Conservation (phyloP, 495 filamentous ascomycete genomes). For the Lophiostoma macrostomum region DNA sequence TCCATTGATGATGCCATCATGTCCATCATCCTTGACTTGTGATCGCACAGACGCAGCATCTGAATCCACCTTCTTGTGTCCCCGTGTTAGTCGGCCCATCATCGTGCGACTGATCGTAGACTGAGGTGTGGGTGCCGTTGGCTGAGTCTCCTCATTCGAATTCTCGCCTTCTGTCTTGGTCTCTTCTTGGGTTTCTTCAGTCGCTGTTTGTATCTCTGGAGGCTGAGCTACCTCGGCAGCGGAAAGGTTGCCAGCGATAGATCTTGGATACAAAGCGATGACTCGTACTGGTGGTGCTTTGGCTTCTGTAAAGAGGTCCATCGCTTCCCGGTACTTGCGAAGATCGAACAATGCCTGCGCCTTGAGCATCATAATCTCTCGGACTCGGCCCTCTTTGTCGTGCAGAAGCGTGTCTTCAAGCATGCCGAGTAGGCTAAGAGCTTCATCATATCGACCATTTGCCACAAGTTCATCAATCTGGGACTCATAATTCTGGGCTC, state of each 20-base stretch:
- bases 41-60: conserved; percentile 67
- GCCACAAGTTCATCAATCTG: conserved; percentile 84
- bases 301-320: conserved; percentile 88
- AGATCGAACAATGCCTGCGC: conserved; percentile 78
- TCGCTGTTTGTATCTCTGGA: conserved; percentile 43
- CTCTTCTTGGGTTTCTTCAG: conserved; percentile 50
- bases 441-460: conserved; percentile 79
- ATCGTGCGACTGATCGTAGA: conserved; percentile 31
- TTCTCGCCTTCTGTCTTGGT: conserved; percentile 28
- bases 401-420: conserved; percentile 87
- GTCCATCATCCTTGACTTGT: conserved; percentile 45
- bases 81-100: conserved; percentile 52
- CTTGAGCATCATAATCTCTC: conserved; percentile 85
- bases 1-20: conserved; percentile 48
- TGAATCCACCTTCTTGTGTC: conserved; percentile 53
- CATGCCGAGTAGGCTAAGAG: conserved; percentile 81
- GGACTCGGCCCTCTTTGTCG: conserved; percentile 74
- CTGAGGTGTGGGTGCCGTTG: conserved; percentile 26
- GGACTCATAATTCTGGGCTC: conserved; percentile 83
- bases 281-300: conserved; percentile 86
- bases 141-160: conserved; percentile 36
- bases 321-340: conserved; percentile 78
- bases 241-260: conserved; percentile 80
- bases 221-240: conserved; percentile 44
- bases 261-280: conserved; percentile 75